Evolutionary conservation across 2,329 filamentous ascomycete species (phyloP).

Genomic region (Leptographium procerum): DNA sequence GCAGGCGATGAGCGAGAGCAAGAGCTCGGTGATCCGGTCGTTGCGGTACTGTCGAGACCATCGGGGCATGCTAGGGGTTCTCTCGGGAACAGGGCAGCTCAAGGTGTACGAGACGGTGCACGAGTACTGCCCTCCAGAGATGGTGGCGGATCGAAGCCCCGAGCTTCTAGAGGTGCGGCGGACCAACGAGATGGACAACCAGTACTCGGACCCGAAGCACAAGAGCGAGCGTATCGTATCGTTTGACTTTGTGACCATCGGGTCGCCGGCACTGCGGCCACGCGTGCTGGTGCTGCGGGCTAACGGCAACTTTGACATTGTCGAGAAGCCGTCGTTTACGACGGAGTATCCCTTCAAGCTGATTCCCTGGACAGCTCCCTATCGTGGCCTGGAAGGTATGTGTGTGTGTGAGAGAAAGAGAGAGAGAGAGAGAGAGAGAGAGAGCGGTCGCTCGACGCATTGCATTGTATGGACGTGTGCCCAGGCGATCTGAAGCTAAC

Average conservation of each 20-base stretch:
- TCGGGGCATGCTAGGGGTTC: conserved; percentile 47
- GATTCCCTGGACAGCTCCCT: conserved; percentile 48
- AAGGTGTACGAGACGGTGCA: conserved; percentile 48
- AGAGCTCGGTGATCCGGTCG: conserved; percentile 49
- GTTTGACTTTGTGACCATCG: conserved; percentile 55
- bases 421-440: too few species aligned
- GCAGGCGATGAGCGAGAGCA: conserved; percentile 38
- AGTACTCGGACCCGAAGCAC: conserved; percentile 37
- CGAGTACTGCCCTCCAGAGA: conserved; percentile 34
- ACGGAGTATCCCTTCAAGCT: conserved; percentile 48
- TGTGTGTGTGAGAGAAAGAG: too few species aligned
- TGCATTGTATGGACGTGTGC: too few species aligned
- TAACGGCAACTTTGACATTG: conserved; percentile 49
- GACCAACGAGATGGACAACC: conserved; percentile 51
- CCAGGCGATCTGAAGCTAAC: background rate
- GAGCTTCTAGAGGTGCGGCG: conserved; percentile 48
- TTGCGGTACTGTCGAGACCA: conserved; percentile 53
- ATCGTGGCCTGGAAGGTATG: conserved; percentile 42
- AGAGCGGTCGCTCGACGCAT: too few species aligned
- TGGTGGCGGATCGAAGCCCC: conserved; percentile 34
- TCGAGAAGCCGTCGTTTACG: conserved; percentile 49
- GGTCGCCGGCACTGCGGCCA: conserved; percentile 42
- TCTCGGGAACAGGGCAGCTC: conserved; percentile 52
- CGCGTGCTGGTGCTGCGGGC: conserved; percentile 49
- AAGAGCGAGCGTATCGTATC: conserved; percentile 53